A percentile compares a stretch with the other conserved stretches of the same genome.
These are phyloP conservation scores for Eucalyptus cloeziana DNA, from an alignment of 345 rosid genomes.

Conservation along the genomic window DNA sequence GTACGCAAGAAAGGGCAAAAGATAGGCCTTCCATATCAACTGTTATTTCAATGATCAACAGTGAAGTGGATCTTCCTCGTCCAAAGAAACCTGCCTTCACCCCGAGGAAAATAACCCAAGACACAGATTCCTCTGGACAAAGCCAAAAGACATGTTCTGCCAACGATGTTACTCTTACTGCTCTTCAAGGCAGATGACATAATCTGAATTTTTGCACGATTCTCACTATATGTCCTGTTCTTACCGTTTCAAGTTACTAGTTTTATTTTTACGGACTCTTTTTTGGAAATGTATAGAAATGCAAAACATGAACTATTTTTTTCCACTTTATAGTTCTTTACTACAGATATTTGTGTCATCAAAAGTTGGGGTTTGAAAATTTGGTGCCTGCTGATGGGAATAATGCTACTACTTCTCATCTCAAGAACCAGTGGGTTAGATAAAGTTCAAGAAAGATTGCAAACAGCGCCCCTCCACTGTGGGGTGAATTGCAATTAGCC, in stretches of 20 bases:
- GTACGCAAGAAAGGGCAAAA: background rate
- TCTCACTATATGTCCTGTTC: background rate
- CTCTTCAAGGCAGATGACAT: background rate
- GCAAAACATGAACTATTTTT: background rate
- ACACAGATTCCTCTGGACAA: background rate
- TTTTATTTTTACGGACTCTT: background rate
- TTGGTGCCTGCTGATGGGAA: background rate
- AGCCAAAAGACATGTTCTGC: background rate
- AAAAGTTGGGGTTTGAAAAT: background rate
- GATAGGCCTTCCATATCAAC: conserved; percentile 1
- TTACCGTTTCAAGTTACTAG: background rate
- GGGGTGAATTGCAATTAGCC: background rate
- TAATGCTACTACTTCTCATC: background rate
- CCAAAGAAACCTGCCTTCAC: background rate
- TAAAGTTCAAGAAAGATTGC: too few relatives aligned
- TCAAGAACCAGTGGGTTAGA: background rate
- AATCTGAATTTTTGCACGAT: background rate
- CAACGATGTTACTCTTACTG: background rate
- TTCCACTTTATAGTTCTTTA: background rate
- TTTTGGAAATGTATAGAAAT: background rate
- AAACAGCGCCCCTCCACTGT: background rate
- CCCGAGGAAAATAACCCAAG: background rate
- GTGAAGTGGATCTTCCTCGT: background rate
- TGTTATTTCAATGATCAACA: conserved; percentile 2
- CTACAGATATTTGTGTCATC: background rate